These are phyloP conservation scores for Fusarium virguliforme DNA, from an alignment of 2,329 filamentous ascomycete species.

Conservation along the genomic window DNA sequence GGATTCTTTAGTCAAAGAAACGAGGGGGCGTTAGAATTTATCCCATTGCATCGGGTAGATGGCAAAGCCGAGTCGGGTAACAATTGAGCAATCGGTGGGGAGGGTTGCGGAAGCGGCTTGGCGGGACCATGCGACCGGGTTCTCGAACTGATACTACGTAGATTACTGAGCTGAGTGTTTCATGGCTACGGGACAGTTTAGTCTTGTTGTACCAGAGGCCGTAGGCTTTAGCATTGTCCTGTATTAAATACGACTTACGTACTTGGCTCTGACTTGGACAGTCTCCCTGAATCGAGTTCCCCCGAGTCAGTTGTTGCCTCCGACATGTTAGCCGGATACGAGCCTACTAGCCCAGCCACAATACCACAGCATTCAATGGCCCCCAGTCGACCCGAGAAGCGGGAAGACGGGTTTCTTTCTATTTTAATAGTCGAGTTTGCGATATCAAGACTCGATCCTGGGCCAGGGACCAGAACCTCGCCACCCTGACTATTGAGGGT, in stretches of 20 bases:
- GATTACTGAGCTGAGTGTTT: neutral
- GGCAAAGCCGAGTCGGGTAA: conserved; percentile 21
- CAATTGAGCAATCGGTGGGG: conserved; percentile 25
- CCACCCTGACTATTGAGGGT: too few species aligned
- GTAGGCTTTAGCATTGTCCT: too few species aligned
- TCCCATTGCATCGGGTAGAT: neutral
- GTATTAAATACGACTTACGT: too few species aligned
- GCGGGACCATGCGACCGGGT: conserved; percentile 12
- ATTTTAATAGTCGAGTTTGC: neutral
- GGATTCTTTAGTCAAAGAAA: neutral
- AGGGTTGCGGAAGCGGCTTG: conserved; percentile 21
- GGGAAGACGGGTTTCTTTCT: neutral
- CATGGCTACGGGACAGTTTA: too few species aligned
- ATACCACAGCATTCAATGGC: neutral
- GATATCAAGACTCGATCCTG: neutral
- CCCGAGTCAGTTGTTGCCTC: neutral
- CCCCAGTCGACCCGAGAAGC: neutral
- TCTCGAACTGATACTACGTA: neutral
- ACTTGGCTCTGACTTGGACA: neutral
- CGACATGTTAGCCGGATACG: conserved; percentile 1
- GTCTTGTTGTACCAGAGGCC: neutral
- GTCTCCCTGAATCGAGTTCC: neutral
- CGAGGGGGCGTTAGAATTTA: conserved; percentile 26
- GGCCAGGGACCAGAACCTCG: neutral
- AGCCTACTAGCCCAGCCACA: neutral